Percentiles rank a stretch among this genome's conserved stretches.
Evolutionary conservation across 176 grass and related monocot genomes (phyloP).

Genomic region (Pharus latifolius): DNA sequence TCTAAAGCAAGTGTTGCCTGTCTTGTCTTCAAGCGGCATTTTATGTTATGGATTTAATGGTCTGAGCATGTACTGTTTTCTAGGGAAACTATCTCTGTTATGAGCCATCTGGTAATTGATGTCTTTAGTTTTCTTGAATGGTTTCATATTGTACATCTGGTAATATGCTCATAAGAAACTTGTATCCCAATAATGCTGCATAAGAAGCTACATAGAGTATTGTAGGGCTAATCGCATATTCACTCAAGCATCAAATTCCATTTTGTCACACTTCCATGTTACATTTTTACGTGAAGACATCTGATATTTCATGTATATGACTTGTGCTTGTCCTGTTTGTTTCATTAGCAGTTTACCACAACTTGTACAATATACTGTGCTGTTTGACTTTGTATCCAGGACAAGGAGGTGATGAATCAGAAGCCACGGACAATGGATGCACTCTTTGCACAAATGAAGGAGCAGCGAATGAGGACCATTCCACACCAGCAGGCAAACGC

Average conservation of each 20-base stretch:
- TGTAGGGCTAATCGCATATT: no score
- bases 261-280: not conserved
- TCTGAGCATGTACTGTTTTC: not conserved
- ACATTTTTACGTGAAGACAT: constrained; percentile 3
- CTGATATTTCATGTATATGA: constrained; percentile 1
- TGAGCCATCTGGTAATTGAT: not conserved
- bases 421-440: constrained; percentile 68
- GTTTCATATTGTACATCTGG: not conserved
- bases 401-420: constrained; percentile 33
- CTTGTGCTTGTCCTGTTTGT: not conserved
- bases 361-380: not conserved
- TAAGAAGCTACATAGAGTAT: not conserved
- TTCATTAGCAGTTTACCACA: not conserved
- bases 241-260: no score
- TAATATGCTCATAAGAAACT: no score
- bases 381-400: constrained; percentile 6
- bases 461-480: constrained; percentile 33
- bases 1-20: no score
- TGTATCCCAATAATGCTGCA: not conserved
- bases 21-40: no score
- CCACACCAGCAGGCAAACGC: constrained; percentile 24
- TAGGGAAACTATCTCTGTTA: not conserved
- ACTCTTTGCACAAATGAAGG: constrained; percentile 69
- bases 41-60: no score
- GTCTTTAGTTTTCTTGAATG: not conserved